Evolutionary conservation across 2,329 filamentous ascomycete species (phyloP).

Genomic region (Cladosporium velox): DNA sequence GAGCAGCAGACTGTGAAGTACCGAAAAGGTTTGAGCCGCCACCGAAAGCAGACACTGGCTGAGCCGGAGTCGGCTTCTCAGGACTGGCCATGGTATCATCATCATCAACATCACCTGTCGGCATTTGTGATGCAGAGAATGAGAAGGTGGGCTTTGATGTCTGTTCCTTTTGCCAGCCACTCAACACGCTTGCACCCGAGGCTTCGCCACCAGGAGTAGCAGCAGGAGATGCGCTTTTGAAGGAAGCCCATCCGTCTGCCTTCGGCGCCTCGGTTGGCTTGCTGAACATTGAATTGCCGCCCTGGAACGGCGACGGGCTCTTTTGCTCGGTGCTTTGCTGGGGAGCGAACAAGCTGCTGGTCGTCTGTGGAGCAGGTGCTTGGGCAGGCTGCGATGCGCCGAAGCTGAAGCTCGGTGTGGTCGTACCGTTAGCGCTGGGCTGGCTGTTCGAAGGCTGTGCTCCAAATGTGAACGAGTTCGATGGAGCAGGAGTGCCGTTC

Average conservation of each 20-base stretch:
- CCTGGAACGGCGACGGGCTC: conserved; percentile 17
- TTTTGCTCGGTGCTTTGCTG: conserved; percentile 21
- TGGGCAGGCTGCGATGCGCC: conserved; percentile 9
- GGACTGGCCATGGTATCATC: conserved; percentile 34
- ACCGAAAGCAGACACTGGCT: conserved; percentile 11
- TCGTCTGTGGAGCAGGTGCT: background rate
- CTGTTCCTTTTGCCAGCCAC: conserved; percentile 21
- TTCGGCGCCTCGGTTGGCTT: conserved; percentile 21
- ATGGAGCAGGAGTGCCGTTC: conserved; percentile 5
- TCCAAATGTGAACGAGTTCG: conserved; percentile 17
- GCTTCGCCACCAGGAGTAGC: background rate
- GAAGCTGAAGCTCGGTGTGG: conserved; percentile 22
- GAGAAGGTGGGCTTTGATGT: conserved; percentile 18
- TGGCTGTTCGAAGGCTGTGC: conserved; percentile 16
- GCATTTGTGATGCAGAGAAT: conserved; percentile 17
- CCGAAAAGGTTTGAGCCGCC: conserved; percentile 20
- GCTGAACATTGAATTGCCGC: conserved; percentile 17
- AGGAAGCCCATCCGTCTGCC: conserved; percentile 19
- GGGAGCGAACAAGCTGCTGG: conserved; percentile 16
- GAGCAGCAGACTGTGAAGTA: conserved; percentile 14
- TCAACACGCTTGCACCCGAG: conserved; percentile 20
- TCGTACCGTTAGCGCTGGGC: conserved; percentile 13
- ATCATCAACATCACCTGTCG: conserved; percentile 23
- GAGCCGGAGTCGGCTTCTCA: conserved; percentile 21
- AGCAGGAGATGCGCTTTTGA: conserved; percentile 16